Evolutionary conservation across 371 early-diverging fungal species (phyloP), one percentile per base, ranked within the genome.

Genomic region (Mortierella sp.): DNA sequence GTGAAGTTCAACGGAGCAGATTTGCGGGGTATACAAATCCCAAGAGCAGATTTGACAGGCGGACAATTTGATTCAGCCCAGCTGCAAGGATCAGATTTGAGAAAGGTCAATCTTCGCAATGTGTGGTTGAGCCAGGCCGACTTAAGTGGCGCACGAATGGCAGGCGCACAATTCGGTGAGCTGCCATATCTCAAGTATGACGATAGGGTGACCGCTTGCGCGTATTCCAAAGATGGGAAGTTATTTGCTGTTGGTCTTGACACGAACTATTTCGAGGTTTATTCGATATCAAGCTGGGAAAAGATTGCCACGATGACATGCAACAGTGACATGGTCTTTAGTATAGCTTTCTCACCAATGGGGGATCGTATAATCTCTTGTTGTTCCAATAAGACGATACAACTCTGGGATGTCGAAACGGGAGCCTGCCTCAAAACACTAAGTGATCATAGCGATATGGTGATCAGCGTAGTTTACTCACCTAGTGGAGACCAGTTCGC

Each of bases 371-470:
- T 70, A 9, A 64, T 49, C 13, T 63, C 70, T 3, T 10, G 63
- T 26, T 23, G 58, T 58, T 15, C 31, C 2, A 58, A 70, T 49
- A 43, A 23, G 6, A 58, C 64, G 2, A 43, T 70, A 40, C 70
- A 55, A 37, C 45, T 70, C 6, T 70, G 70, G 70, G 70, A 70
- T 7, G 26, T 58, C 4, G 7, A 55, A n/a, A 61, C 61, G 19
- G 61, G 68, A 0, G 28, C 23, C 6, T 10, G 8, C 26, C 3
- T 6, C 31, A 1, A 12, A 1, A 42, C 22, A 43, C 17, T 61
- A 9, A 22, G 9, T 12, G 51, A 62, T 4, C 68, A 53, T 55
- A 54, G 0, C 2, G 53, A 19, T 23, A 2, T 2, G 17, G 32
- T 53, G 15, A 17, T 22, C 0, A 51, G 53, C 22, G 40, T 68